A percentile compares a stretch with the other conserved stretches of the same genome.
Evolutionary conservation across 2,329 filamentous ascomycete species (phyloP).

Genomic region (Madurella mycetomatis): DNA sequence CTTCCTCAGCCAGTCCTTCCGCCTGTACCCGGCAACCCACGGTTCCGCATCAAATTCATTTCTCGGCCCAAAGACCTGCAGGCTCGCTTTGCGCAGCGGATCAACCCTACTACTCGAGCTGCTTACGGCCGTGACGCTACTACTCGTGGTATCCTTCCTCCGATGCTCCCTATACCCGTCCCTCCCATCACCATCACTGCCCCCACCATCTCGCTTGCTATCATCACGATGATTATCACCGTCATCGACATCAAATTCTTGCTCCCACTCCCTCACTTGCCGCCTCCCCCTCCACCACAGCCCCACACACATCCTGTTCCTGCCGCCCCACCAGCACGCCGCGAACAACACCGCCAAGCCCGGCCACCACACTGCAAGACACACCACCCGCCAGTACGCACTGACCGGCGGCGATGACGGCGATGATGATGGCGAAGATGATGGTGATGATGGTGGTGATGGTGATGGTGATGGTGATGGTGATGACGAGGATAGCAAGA

Average conservation of each 20-base stretch:
- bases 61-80: constrained; percentile 33
- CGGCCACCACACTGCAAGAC: constrained; percentile 34
- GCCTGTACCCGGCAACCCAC: constrained; percentile 30
- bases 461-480: constrained; percentile 14
- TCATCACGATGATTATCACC: constrained; percentile 31
- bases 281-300: constrained; percentile 32
- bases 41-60: constrained; percentile 32
- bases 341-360: constrained; percentile 34
- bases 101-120: constrained; percentile 19
- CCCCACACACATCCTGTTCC: constrained; percentile 33
- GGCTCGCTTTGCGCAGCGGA: constrained; percentile 26
- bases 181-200: constrained; percentile 28
- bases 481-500: constrained; percentile 29
- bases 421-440: too few species aligned
- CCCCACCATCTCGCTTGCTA: constrained; percentile 31
- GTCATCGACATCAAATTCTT: constrained; percentile 31
- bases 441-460: constrained; percentile 1
- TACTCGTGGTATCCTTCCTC: constrained; percentile 14
- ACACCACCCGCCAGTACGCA: constrained; percentile 27
- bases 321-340: constrained; percentile 25
- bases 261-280: constrained; percentile 39
- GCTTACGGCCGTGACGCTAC: constrained; percentile 2
- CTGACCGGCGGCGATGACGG: too few species aligned
- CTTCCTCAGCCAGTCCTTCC: constrained; percentile 26
- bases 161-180: constrained; percentile 11